Evolutionary conservation across 805 yeast genomes (phyloP).

Genomic region (Cyberlindnera meyerae): DNA sequence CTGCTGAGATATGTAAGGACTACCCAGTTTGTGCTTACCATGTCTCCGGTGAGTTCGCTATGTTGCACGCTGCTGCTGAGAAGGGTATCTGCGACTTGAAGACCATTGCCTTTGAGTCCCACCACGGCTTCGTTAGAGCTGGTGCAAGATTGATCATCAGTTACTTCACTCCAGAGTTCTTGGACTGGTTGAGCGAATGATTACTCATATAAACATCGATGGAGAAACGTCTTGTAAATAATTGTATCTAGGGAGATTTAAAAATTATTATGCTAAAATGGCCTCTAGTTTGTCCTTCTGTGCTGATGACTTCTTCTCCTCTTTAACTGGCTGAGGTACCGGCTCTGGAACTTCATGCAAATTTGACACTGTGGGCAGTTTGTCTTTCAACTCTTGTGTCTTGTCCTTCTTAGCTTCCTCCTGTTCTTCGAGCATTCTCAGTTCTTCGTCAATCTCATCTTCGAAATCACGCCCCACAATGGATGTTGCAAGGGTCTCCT

Average conservation of each 20-base stretch:
- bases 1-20: conserved; percentile 73
- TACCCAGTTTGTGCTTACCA: conserved; percentile 93
- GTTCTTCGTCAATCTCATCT: conserved; percentile 62
- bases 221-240: no score
- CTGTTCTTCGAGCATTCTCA: conserved; percentile 39
- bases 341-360: conserved; percentile 18
- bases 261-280: conserved; percentile 12
- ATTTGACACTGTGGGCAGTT: conserved; percentile 23
- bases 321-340: conserved; percentile 7
- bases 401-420: conserved; percentile 2
- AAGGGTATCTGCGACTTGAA: conserved; percentile 87
- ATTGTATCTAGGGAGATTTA: background rate
- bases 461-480: conserved; percentile 36
- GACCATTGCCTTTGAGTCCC: conserved; percentile 74
- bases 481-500: conserved; percentile 42
- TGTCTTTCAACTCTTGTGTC: background rate
- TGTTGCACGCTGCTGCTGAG: conserved; percentile 98
- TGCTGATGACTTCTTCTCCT: no score
- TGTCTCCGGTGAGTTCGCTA: conserved; percentile 95
- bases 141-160: conserved; percentile 91
- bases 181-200: conserved; percentile 73
- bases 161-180: conserved; percentile 91
- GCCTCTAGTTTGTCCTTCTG: no score
- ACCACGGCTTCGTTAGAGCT: conserved; percentile 88
- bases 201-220: no score